These are phyloP conservation scores for Fonsecaea nubica DNA, from an alignment of 2,329 filamentous ascomycete species.

Conservation along the genomic window DNA sequence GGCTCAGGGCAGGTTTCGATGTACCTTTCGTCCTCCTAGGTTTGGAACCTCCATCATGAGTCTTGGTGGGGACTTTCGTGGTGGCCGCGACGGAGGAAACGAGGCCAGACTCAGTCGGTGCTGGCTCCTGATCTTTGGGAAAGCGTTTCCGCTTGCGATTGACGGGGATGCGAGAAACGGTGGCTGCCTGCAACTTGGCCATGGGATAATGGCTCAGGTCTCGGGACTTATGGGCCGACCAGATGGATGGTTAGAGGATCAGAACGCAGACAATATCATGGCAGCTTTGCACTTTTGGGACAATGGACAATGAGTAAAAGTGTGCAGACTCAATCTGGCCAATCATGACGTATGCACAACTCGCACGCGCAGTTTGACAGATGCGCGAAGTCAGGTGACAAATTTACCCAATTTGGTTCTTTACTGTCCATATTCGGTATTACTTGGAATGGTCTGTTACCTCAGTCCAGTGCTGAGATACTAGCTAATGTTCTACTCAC, in stretches of 20 bases:
- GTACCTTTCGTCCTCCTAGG: slow-evolving; percentile 54
- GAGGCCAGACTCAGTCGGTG: slow-evolving; percentile 9
- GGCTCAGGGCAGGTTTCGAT: slow-evolving; percentile 45
- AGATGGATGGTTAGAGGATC: neutral
- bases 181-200: slow-evolving; percentile 52
- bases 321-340: neutral
- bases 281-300: neutral
- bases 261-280: neutral
- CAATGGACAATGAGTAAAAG: neutral
- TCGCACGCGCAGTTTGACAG: neutral
- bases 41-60: slow-evolving; percentile 62
- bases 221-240: neutral
- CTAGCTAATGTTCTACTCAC: too few species aligned
- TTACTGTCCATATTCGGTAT: too few species aligned
- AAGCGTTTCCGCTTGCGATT: slow-evolving; percentile 54
- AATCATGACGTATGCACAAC: neutral
- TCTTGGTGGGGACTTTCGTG: slow-evolving; percentile 61
- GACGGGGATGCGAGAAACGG: slow-evolving; percentile 50
- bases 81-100: slow-evolving; percentile 42
- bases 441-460: too few species aligned
- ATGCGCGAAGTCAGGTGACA: neutral
- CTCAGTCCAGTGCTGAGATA: too few species aligned
- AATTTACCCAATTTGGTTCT: neutral
- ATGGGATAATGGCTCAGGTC: slow-evolving; percentile 37
- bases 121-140: slow-evolving; percentile 36